Base-by-base conservation (phyloP, 179 eudicot species). In the Actinidia chinensis region DNA sequence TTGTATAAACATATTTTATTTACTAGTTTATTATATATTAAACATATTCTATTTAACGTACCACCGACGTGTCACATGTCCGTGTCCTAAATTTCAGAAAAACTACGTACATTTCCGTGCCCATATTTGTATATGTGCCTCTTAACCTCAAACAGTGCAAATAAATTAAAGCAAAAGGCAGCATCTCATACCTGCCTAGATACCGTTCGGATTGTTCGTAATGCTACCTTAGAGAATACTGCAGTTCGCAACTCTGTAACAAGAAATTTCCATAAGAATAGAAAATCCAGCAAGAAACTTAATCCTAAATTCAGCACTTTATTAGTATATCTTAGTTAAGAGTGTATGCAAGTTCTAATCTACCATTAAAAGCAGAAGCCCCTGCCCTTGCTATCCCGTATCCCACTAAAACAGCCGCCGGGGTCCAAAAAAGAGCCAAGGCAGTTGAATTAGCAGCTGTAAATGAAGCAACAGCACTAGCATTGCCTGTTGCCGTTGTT, bases 341-440 rank as follows among this genome's bases (percentile, higher is more conserved):
- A n/a, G 52, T 44, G 9, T n/a, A 43, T 68, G 40, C 52, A 76
- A 47, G 28, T 25, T 59, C 28, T 23, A 58, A 48, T 48, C 23
- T 22, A 44, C 52, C 99, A 85, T 95, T 95, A 81, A 90, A 95
- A 75, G 98, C 98, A 77, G 98, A 78, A 65, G 97, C 92, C 79
- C 95, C 94, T 6, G 89, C 51, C 25, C 99, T 91, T 59, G 99
- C 99, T 81, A 95, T 88, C 28, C 99, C 99, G 80, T 95, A 95
- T 13, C 99, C 99, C 63, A 93, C 59, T 77, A 95, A 82, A 87
- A 95, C 91, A 42, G 99, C 98, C 48, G 92, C 98, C 18, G 99
- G 99, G 68, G 91, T 95, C 58, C 86, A 94, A 82, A 95, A 95
- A 68, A 95, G 82, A 20, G 97, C 96, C 64, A 95, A 83, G 79